Base-by-base conservation (phyloP, 345 rosid species). In the Stellera chamaejasme region DNA sequence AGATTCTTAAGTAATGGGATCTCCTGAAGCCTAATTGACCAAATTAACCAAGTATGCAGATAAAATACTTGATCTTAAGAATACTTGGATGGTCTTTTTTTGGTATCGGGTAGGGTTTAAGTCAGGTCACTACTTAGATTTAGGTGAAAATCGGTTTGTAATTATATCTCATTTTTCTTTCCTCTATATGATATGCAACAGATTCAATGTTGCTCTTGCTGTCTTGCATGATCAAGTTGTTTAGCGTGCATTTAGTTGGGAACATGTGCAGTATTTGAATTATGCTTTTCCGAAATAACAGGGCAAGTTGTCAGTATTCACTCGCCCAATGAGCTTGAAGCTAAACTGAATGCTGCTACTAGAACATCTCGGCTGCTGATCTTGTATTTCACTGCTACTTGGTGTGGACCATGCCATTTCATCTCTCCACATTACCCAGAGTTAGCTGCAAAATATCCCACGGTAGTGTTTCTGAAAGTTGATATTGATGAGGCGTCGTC, bases 361-460 rank as follows among this genome's bases (percentile, higher is more conserved):
- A 82, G 63, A 72, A 69, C 85, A 50, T 90, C 84, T 2, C 87
- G 96, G 13, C 83, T 91, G 61, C 73, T 79, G 42, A 74, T 91
- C 63, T 53, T 91, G 45, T 91, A 91, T 75, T 91, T 91, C 67
- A 91, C 98, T 2, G 96, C 98, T 41, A 69, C 88, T 39, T 91
- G 98, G 98, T 91, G 98, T 48, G 96, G 94, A 28, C 97, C 96
- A 3, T 90, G 96, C 68, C 94, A 88, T 11, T 72, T 81, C 78
- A 83, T 90, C 72, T 81, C 94, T 59, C 96, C 97, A n/a, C 68
- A 79, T 47, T 87, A 75, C 62, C 72, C 87, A 44, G 85, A 52
- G 68, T 70, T 82, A 74, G 96, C 94, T n/a, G 67, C 71, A n/a
- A 77, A 83, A 63, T 65, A 87, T 64, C 77, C 81, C 0, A 80